Conservation (phyloP, 2,329 filamentous ascomycete species). For the Fusarium annulatum region DNA sequence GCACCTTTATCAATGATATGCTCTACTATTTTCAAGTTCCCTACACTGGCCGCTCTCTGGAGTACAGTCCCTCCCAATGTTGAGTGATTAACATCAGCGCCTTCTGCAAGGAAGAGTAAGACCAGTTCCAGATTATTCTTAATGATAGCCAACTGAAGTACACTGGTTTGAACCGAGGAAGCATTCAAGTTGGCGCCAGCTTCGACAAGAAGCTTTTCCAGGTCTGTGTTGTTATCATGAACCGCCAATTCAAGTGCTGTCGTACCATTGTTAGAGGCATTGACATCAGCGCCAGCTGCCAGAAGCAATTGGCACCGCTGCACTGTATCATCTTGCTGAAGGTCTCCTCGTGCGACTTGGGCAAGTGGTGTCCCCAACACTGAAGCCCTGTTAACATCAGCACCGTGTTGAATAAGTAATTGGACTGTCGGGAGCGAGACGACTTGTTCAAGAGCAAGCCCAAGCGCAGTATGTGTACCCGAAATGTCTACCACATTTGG, state of each 20-base stretch:
- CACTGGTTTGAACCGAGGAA: fast-evolving
- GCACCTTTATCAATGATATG: constrained; percentile 48
- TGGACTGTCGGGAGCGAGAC: too few species aligned
- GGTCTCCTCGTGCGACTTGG: too few species aligned
- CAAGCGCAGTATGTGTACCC: too few species aligned
- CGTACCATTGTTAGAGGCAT: not conserved
- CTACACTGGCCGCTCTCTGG: constrained; percentile 30
- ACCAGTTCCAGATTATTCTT: constrained; percentile 29
- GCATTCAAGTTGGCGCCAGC: not conserved
- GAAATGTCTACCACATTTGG: too few species aligned
- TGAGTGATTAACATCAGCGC: constrained; percentile 47
- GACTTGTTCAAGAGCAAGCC: too few species aligned
- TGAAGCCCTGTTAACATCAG: too few species aligned
- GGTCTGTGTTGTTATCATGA: fast-evolving
- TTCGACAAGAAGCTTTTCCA: not conserved
- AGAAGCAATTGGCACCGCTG: too few species aligned
- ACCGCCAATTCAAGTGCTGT: fast-evolving
- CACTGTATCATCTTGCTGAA: too few species aligned
- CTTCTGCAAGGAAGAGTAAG: constrained; percentile 42
- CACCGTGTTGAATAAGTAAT: too few species aligned
- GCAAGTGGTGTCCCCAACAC: too few species aligned
- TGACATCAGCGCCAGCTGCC: not conserved
- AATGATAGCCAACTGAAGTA: fast-evolving
- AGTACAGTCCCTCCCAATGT: constrained; percentile 14
- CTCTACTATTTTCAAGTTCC: constrained; percentile 34